A percentile compares a stretch with the other conserved stretches of the same genome.
phyloP scores from a whole-genome alignment of 1,139 yeast species.

The Saccharomyces hybrid region DNA sequence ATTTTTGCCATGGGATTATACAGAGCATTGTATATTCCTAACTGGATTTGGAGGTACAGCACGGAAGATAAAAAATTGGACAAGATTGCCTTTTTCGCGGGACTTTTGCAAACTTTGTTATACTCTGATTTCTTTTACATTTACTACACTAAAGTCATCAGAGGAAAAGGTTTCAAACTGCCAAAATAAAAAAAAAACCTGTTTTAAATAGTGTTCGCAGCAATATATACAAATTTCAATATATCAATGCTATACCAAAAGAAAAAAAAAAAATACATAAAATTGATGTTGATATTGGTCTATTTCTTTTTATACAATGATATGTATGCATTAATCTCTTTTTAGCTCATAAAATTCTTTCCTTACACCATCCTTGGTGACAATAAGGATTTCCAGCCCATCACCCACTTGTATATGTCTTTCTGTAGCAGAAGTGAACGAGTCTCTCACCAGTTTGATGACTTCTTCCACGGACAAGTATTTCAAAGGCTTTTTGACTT shows the following conservation, averaged over 20 bases:
- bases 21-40: conserved; percentile 82
- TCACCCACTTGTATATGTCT: conserved; percentile 98
- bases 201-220: background rate
- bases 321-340: conserved; percentile 50
- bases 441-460: conserved; percentile 78
- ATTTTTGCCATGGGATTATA: conserved; percentile 88
- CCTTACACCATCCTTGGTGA: conserved; percentile 87
- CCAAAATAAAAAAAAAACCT: conserved; percentile 44
- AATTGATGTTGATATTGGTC: background rate
- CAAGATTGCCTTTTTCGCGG: conserved; percentile 65
- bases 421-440: conserved; percentile 93
- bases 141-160: conserved; percentile 75
- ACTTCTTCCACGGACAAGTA: conserved; percentile 78
- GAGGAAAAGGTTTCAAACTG: conserved; percentile 72
- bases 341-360: conserved; percentile 79
- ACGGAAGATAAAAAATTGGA: conserved; percentile 57
- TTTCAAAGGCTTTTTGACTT: conserved; percentile 49
- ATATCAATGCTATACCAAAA: conserved; percentile 1
- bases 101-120: conserved; percentile 73
- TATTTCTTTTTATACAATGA: background rate
- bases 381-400: conserved; percentile 81
- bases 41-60: conserved; percentile 85
- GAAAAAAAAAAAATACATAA: background rate
- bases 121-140: conserved; percentile 94
- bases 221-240: background rate